Conservation (phyloP, 2,329 filamentous ascomycete genomes). For the Trichoderma atroviride region DNA sequence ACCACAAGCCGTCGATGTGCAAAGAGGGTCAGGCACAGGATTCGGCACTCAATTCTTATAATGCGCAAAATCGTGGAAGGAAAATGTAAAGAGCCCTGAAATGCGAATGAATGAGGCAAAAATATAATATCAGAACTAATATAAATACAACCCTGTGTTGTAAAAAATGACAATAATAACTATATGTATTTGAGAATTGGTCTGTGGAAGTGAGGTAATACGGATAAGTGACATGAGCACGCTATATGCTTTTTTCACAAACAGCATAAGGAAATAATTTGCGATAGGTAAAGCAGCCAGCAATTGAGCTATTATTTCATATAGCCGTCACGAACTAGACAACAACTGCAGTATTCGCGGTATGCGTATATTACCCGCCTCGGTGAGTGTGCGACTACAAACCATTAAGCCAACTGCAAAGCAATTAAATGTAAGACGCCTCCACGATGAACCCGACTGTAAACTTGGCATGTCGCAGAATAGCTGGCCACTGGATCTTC, state of each 20-base stretch:
- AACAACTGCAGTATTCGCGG: too few species aligned
- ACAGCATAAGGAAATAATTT: too few species aligned
- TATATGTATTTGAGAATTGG: too few species aligned
- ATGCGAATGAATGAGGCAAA: accelerated
- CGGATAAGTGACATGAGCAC: neutral
- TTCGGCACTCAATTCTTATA: slow-evolving; percentile 7
- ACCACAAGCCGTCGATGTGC: neutral
- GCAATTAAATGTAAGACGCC: slow-evolving; percentile 39
- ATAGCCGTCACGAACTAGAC: too few species aligned
- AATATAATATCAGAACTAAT: neutral
- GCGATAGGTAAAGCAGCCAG: too few species aligned
- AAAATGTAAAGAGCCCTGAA: neutral
- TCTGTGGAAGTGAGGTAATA: neutral
- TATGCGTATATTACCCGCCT: too few species aligned
- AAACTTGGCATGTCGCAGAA: slow-evolving; percentile 42
- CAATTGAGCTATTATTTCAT: too few species aligned
- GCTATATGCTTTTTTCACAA: neutral
- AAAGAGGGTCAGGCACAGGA: neutral
- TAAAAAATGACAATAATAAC: neutral
- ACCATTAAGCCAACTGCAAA: neutral
- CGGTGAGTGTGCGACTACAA: too few species aligned
- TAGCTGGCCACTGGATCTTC: slow-evolving; percentile 42
- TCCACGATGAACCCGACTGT: slow-evolving; percentile 44
- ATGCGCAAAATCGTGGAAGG: too few species aligned
- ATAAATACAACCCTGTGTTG: neutral